Percentiles rank a stretch among this genome's conserved stretches.
Conservation (phyloP, 2,329 filamentous ascomycete genomes). For the Cytospora paraplurivora region DNA sequence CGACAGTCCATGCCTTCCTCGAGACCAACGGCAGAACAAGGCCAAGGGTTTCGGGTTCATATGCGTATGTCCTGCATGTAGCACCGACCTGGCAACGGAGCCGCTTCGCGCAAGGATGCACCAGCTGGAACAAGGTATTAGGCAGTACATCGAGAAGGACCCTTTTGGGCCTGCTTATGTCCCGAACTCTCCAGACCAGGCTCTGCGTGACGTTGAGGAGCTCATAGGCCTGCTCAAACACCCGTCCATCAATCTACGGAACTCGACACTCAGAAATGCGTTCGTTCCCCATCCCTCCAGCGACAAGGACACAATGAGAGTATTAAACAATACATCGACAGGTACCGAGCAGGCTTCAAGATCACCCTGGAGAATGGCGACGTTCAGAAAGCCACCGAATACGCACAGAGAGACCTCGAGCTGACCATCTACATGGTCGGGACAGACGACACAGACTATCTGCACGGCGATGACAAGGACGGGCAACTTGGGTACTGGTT, state of each 20-base stretch:
- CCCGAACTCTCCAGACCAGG: neutral
- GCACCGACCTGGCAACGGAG: neutral
- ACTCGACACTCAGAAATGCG: neutral
- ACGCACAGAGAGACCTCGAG: neutral
- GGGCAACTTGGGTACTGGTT: neutral
- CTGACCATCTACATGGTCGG: neutral
- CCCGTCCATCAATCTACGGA: conserved; percentile 8
- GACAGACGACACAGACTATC: neutral
- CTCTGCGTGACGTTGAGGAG: conserved; percentile 2
- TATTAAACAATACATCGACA: neutral
- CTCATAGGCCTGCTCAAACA: conserved; percentile 9
- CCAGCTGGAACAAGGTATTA: neutral
- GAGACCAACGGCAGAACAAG: neutral
- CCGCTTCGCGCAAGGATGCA: neutral
- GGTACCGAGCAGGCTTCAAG: neutral
- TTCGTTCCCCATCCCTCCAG: neutral
- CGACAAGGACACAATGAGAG: too few relatives aligned
- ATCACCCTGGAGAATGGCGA: neutral
- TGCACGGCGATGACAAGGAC: neutral
- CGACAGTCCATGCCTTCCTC: neutral
- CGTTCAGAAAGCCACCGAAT: neutral
- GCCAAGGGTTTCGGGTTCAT: neutral
- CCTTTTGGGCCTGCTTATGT: neutral
- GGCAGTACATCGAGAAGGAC: neutral
- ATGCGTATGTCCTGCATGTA: conserved; percentile 16